Conservation (phyloP, 2,329 filamentous ascomycete species). For the Stagonosporopsis rhizophila region DNA sequence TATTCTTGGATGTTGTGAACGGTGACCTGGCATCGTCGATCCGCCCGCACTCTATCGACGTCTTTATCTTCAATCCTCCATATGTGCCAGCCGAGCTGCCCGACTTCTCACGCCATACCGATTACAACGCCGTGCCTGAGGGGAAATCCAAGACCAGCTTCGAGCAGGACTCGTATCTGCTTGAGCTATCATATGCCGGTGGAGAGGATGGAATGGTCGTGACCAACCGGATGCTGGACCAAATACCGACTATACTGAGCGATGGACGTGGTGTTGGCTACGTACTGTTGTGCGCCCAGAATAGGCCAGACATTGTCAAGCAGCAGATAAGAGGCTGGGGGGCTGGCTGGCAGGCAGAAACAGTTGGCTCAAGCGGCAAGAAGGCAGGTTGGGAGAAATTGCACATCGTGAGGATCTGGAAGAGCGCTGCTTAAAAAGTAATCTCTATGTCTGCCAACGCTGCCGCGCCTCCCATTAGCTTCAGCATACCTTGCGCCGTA, state of each 20-base stretch:
- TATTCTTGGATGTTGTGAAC: conserved; percentile 71
- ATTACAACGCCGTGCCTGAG: conserved; percentile 37
- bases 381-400: conserved; percentile 94
- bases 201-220: conserved; percentile 93
- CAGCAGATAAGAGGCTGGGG: conserved; percentile 65
- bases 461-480: conserved; percentile 23
- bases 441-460: conserved; percentile 32
- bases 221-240: conserved; percentile 77
- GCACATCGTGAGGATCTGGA: conserved; percentile 87
- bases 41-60: conserved; percentile 69
- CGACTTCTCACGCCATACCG: conserved; percentile 51
- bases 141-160: conserved; percentile 57
- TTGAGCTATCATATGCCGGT: conserved; percentile 87
- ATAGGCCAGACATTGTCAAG: conserved; percentile 79
- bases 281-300: conserved; percentile 87
- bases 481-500: conserved; percentile 22
- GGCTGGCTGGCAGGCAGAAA: conserved; percentile 74
- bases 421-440: conserved; percentile 36
- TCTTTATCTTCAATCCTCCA: conserved; percentile 95
- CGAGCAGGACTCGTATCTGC: conserved; percentile 81
- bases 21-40: conserved; percentile 74
- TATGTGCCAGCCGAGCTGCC: conserved; percentile 91
- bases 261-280: conserved; percentile 79
- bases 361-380: conserved; percentile 82
- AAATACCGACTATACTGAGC: conserved; percentile 70